These are phyloP conservation scores for Hanseniaspora guilliermondii DNA, from an alignment of 805 yeast genomes.

Conservation along the genomic window DNA sequence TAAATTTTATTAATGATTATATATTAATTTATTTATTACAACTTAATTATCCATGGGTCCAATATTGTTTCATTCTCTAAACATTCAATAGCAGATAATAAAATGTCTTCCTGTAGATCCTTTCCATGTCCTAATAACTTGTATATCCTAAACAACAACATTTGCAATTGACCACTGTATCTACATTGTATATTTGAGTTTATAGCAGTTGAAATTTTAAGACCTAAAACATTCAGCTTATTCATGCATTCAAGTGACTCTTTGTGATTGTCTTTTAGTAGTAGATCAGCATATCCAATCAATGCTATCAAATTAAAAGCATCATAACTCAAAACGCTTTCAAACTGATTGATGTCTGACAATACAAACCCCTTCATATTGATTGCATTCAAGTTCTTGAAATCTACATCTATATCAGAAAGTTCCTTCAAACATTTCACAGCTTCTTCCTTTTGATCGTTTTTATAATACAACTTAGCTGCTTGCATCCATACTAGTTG, in stretches of 20 bases:
- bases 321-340: conserved; percentile 42
- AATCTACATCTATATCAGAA: conserved; percentile 38
- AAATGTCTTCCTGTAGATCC: conserved; percentile 1
- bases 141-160: conserved; percentile 50
- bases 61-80: conserved; percentile 8
- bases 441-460: conserved; percentile 44
- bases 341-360: conserved; percentile 51
- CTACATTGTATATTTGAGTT: conserved; percentile 33
- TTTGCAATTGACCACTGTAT: conserved; percentile 52
- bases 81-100: conserved; percentile 4
- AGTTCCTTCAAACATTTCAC: conserved; percentile 66
- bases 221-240: conserved; percentile 21
- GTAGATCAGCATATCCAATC: conserved; percentile 42
- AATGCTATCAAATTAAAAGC: conserved; percentile 40
- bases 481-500: conserved; percentile 69
- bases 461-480: conserved; percentile 47
- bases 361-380: conserved; percentile 22
- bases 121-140: conserved; percentile 26
- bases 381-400: conserved; percentile 23
- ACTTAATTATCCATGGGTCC: conserved; percentile 13
- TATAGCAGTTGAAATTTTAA: conserved; percentile 30
- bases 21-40: background rate
- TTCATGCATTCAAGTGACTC: background rate
- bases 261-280: conserved; percentile 23
- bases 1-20: background rate